Base-by-base conservation (phyloP, 495 filamentous ascomycete species). In the Pyrenula aspistea region DNA sequence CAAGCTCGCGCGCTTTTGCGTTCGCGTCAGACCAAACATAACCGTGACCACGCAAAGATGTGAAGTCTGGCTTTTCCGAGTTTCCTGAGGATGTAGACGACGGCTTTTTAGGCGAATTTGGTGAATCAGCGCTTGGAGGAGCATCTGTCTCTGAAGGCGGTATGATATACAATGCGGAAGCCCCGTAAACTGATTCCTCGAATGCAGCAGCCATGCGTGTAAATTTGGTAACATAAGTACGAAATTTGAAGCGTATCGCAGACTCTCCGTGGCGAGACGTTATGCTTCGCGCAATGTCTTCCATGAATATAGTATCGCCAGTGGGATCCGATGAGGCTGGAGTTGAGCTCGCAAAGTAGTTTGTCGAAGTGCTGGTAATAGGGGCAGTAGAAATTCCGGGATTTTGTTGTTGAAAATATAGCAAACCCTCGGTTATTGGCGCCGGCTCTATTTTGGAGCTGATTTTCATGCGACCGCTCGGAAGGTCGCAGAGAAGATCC, bases 401-500 rank as follows among this genome's bases (percentile, higher is more conserved):
- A 61, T 83, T 83, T 58, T 89, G 87, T 62, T 92, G 87, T 63
- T 94, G 88, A 68, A 95, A 96, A 65, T 87, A 91, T 3, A 83
- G 62, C 3, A 92, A 70, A 1, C 90, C 90, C 60, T 95, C 91
- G 0, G 88, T 95, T 20, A 89, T 67, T 1, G 84, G 81, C 1
- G 87, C 87, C 12, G 73, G 66, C 56, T 94, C 89, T 56, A 96
- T 87, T 60, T 81, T 81, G 64, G 73, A 84, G 62, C 86, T 94
- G 64, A 99, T 96, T 68, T 92, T 94, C 74, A 99, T 94, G 15
- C 89, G 82, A 24, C 93, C 93, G 1, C 84, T 91, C 2, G 89
- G 86, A 24, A 99, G 75, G 66, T 99, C 93, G 67, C 93, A 99
- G 15, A 99, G 77, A 8, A 99, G 68, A 69, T 99, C 93, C 93